These are phyloP conservation scores for Rhodomyrtus psidioides DNA, from an alignment of 441 rosid genomes.

Conservation along the genomic window DNA sequence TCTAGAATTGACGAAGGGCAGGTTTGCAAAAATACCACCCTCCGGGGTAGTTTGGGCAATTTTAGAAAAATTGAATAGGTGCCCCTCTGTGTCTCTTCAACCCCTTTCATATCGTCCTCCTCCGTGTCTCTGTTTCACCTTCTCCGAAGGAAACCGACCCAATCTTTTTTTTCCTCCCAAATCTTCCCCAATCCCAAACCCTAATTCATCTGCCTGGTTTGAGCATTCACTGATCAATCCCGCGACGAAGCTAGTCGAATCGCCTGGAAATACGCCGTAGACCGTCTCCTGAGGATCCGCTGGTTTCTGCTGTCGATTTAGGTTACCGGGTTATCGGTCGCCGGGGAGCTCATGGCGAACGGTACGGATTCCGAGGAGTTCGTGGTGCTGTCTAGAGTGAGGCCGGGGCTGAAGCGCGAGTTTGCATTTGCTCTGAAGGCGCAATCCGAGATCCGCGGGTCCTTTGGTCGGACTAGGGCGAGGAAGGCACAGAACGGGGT, in stretches of 20 bases:
- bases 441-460: slow-evolving; percentile 71
- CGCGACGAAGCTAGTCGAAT: background rate
- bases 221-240: background rate
- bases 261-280: background rate
- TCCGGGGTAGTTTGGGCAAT: slow-evolving; percentile 17
- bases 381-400: slow-evolving; percentile 41
- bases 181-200: slow-evolving; percentile 9
- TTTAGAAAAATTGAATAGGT: background rate
- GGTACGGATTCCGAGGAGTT: slow-evolving; percentile 50
- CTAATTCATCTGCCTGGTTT: background rate
- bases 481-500: slow-evolving; percentile 17
- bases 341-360: slow-evolving; percentile 49
- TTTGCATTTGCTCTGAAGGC: slow-evolving; percentile 72
- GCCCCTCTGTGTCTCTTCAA: background rate
- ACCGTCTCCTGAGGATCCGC: background rate
- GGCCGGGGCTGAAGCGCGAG: slow-evolving; percentile 79
- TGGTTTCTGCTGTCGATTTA: background rate
- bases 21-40: background rate
- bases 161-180: background rate
- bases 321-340: background rate
- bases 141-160: slow-evolving; percentile 15
- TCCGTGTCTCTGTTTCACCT: background rate
- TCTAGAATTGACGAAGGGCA: background rate
- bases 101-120: background rate
- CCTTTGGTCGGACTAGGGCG: slow-evolving; percentile 69